These are phyloP conservation scores for Paxillus ammoniavirescens DNA, from an alignment of 768 basidiomycete species.

Conservation along the genomic window DNA sequence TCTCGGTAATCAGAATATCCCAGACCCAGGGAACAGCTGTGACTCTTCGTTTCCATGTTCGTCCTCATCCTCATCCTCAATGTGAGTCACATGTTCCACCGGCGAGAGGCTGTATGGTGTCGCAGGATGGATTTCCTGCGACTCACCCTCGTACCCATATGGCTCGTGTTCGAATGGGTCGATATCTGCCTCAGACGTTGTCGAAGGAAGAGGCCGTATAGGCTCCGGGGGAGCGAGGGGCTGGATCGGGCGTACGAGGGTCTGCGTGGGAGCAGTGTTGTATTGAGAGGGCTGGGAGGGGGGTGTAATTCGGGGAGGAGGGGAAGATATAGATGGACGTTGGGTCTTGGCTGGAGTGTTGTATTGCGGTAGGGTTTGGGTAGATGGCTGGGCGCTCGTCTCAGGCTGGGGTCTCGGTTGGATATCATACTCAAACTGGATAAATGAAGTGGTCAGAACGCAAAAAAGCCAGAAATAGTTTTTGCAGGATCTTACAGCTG, in stretches of 20 bases:
- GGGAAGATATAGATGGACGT: slow-evolving; percentile 5
- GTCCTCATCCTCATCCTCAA: slow-evolving; percentile 22
- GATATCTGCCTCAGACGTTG: slow-evolving; percentile 30
- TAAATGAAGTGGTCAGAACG: slow-evolving; percentile 3
- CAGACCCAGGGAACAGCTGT: slow-evolving; percentile 44
- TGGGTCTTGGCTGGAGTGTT: slow-evolving; percentile 6
- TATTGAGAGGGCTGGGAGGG: slow-evolving; percentile 8
- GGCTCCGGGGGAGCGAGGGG: slow-evolving; percentile 10
- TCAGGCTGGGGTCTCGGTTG: slow-evolving; percentile 15
- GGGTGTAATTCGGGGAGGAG: slow-evolving; percentile 12
- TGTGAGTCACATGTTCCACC: slow-evolving; percentile 1
- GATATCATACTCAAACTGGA: slow-evolving; percentile 42
- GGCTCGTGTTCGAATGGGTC: slow-evolving; percentile 34
- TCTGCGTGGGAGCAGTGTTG: background rate
- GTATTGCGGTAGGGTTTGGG: slow-evolving; percentile 11
- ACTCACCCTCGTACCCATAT: slow-evolving; percentile 15
- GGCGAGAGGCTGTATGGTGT: slow-evolving; percentile 30
- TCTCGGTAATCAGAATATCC: slow-evolving; percentile 32
- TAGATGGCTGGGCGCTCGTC: slow-evolving; percentile 10
- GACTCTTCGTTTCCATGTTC: slow-evolving; percentile 31
- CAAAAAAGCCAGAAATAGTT: background rate
- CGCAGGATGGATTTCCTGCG: slow-evolving; percentile 11
- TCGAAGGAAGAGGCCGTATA: slow-evolving; percentile 14
- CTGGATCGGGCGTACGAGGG: slow-evolving; percentile 1
- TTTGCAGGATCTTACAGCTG: slow-evolving; percentile 42